Evolutionary conservation across 148 eudicot genomes (phyloP).

Genomic region (Vaccinium vitisidaea): DNA sequence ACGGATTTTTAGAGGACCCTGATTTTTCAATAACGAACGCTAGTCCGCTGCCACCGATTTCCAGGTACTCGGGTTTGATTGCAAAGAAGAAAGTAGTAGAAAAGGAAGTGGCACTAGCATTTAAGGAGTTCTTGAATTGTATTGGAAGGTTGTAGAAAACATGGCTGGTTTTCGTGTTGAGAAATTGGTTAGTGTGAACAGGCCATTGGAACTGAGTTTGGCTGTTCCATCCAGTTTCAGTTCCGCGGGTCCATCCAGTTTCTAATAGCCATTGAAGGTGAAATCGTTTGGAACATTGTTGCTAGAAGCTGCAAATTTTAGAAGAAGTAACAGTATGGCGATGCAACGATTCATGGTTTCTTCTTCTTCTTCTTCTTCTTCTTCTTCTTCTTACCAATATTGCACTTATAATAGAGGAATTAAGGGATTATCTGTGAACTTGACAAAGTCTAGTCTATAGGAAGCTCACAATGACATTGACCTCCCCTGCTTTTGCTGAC

Average conservation of each 20-base stretch:
- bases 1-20: too few species aligned
- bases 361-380: too few species aligned
- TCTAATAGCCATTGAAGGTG: not conserved
- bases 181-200: not conserved
- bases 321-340: not conserved
- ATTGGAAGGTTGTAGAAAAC: not conserved
- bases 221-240: not conserved
- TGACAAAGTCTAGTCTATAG: too few species aligned
- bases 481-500: too few species aligned
- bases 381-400: not conserved
- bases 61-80: not conserved
- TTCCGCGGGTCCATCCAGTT: not conserved
- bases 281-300: not conserved
- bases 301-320: not conserved
- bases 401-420: too few species aligned
- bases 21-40: too few species aligned
- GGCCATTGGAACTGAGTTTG: not conserved
- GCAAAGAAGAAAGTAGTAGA: constrained; percentile 7
- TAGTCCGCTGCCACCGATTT: constrained; percentile 13
- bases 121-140: not conserved
- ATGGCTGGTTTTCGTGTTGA: not conserved
- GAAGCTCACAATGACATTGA: too few species aligned
- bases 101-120: not conserved
- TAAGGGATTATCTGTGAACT: too few species aligned
- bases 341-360: not conserved